Evolutionary conservation across 148 eudicot genomes (phyloP), one percentile per base, ranked within the genome.

Genomic region (Spergularia marina): DNA sequence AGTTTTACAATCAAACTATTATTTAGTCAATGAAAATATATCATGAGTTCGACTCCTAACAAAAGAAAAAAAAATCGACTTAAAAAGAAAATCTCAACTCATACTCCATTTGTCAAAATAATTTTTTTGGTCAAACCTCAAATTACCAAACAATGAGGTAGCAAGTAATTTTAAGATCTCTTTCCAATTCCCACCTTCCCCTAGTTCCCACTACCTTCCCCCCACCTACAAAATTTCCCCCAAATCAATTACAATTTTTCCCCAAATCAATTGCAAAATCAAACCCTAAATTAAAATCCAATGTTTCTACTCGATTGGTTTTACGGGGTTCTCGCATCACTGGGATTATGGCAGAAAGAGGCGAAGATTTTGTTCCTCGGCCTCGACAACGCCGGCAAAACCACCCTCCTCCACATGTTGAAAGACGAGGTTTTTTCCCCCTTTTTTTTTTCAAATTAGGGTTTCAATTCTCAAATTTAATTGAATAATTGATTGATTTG

Each of bases 321-420:
- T 53, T 85, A 80, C 54, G 86, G 82, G 15, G 34, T 85, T 4
- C 25, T 85, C 36, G 82, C 84, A 11, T 72, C 82, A 4, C 71
- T 85, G 2, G 86, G 84, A 1, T 55, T 85, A 69, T 85, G 84
- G 84, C 82, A 83, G 65, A 80, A 85, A 8, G 88, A 85, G 71
- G 86, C 88, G 3, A 83, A 85, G 68, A 85, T 85, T 59, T 70
- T 85, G 79, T 83, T 85, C 53, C 54, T 85, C 12, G 86, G 88
- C 15, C 86, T 85, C 39, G 86, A 85, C 72, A 85, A 85, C 74
- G 88, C 84, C 20, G 88, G 85, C 72, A 82, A 85, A 47, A 85
- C 85, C 52, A 82, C 85, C n/a, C 67, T 85, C 34, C 82, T 85
- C 49, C 80, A 80, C 65, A 82, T 82, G 85, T 39, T 85, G 12